These are phyloP conservation scores for Vachellia pachyceras DNA, from an alignment of 306 rosid species.

Conservation along the genomic window DNA sequence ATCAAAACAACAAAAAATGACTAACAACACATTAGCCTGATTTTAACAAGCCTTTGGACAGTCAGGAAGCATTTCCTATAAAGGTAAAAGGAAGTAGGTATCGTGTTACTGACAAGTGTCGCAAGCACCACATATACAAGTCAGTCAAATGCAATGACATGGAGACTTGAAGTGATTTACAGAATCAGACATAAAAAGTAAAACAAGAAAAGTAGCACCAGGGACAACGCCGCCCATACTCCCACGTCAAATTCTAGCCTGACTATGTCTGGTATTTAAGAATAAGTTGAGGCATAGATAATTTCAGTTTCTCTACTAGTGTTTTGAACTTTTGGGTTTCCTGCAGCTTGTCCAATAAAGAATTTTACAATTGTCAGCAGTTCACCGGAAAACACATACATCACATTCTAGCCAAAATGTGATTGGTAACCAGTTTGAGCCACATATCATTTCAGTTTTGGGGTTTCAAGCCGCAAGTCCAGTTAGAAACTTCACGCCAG, in stretches of 20 bases:
- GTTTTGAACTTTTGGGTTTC: neutral
- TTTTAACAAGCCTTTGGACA: neutral
- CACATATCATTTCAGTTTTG: neutral
- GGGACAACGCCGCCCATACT: neutral
- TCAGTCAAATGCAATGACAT: neutral
- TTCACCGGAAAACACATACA: neutral
- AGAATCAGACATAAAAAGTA: neutral
- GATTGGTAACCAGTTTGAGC: neutral
- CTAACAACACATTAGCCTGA: neutral
- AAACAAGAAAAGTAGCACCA: neutral
- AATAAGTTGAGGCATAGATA: neutral
- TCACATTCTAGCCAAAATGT: neutral
- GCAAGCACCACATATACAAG: neutral
- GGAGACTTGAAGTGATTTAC: neutral
- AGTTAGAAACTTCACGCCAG: neutral
- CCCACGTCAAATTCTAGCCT: neutral
- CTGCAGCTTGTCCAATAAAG: neutral
- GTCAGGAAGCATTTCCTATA: neutral
- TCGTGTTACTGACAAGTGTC: neutral
- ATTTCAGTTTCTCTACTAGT: neutral
- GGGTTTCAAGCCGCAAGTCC: neutral
- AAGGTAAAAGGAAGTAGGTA: neutral
- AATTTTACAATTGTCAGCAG: neutral
- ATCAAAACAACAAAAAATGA: neutral
- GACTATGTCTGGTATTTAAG: neutral